phyloP scores from a whole-genome alignment of 225 moss, liverwort and hornwort genomes.

The Polytrichum commune region DNA sequence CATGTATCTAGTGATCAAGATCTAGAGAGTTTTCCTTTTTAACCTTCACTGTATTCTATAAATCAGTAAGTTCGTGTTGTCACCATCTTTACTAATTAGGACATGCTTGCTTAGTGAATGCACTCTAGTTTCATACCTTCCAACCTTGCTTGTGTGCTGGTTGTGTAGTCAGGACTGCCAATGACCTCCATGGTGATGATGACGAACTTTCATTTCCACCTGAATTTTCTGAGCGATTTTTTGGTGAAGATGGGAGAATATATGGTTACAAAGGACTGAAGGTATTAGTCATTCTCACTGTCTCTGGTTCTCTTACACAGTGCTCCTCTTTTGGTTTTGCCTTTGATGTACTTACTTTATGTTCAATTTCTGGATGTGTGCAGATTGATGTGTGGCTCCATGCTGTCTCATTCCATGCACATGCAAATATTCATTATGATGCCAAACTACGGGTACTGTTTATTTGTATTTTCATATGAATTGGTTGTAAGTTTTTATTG shows the following conservation, averaged over 20 bases:
- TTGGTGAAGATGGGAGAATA: slow-evolving; percentile 85
- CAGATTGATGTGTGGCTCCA: slow-evolving; percentile 97
- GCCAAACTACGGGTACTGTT: slow-evolving; percentile 45
- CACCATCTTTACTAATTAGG: no score
- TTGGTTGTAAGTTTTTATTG: not conserved
- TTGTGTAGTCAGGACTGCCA: slow-evolving; percentile 50
- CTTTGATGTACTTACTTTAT: no score
- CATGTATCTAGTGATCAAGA: no score
- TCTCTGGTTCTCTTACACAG: no score
- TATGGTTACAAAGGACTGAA: slow-evolving; percentile 71
- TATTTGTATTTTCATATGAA: not conserved
- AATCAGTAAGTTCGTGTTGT: no score
- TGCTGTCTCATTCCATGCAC: slow-evolving; percentile 67
- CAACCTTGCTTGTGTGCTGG: not conserved
- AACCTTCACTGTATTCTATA: no score
- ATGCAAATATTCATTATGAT: slow-evolving; percentile 66
- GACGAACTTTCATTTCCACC: slow-evolving; percentile 67
- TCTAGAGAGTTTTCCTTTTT: no score
- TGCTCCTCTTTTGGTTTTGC: no score
- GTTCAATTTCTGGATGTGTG: slow-evolving; percentile 5
- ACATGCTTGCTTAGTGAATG: not conserved
- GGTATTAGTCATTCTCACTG: slow-evolving; percentile 20
- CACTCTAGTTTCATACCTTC: not conserved
- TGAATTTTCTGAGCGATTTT: slow-evolving; percentile 68
- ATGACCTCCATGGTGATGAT: slow-evolving; percentile 51